Conservation (phyloP, 192 early-diverging fungal species). For the Bifiguratus adelaidae region DNA sequence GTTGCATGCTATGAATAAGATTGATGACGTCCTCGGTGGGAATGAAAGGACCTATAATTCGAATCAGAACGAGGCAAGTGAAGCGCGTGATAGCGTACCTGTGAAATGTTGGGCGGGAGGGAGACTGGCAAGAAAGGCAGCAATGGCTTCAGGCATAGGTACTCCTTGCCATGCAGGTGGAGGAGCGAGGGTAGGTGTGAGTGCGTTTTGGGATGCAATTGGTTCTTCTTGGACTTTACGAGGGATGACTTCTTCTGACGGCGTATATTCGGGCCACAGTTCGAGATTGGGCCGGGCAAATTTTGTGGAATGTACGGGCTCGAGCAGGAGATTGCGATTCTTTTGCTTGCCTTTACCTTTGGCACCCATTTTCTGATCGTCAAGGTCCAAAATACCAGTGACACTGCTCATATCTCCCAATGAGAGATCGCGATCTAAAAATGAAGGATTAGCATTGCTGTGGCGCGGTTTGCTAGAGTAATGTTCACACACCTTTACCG, state of each 20-base stretch:
- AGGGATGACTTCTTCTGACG: slow-evolving; percentile 13
- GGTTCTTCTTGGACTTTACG: neutral
- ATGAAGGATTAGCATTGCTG: neutral
- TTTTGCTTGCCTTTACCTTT: neutral
- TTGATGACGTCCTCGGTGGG: slow-evolving; percentile 25
- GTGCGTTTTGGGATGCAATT: slow-evolving; percentile 3
- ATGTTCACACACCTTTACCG: slow-evolving; percentile 31
- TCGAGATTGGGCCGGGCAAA: slow-evolving; percentile 66
- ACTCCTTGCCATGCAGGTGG: slow-evolving; percentile 1
- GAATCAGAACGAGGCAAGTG: neutral
- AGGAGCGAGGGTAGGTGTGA: slow-evolving; percentile 4
- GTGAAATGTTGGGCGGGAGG: slow-evolving; percentile 29
- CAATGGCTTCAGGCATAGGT: slow-evolving; percentile 29
- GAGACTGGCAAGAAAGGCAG: slow-evolving; percentile 29
- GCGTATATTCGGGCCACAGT: slow-evolving; percentile 57
- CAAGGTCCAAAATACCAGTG: neutral
- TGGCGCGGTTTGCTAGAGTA: neutral
- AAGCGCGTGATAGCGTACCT: slow-evolving; percentile 4
- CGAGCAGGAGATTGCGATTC: slow-evolving; percentile 26
- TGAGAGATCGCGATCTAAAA: neutral
- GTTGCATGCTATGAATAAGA: slow-evolving; percentile 23
- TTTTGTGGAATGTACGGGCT: slow-evolving; percentile 52
- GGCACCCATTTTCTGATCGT: neutral
- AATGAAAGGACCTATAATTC: slow-evolving; percentile 17
- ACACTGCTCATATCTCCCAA: neutral